Evolutionary conservation across 306 rosid genomes (phyloP).

Genomic region (Gastrolobium bilobum): DNA sequence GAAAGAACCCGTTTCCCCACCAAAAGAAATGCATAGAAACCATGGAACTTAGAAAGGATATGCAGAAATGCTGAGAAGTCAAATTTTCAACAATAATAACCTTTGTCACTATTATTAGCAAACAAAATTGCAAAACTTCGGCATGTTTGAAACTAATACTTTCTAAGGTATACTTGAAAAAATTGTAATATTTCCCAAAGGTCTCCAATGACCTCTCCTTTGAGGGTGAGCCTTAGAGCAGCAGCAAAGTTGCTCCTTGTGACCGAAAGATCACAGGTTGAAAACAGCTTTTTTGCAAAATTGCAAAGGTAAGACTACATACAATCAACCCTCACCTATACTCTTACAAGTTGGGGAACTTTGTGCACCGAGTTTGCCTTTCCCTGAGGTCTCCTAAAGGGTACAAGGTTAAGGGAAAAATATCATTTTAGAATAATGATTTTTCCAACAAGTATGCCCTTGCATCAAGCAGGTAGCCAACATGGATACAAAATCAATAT

Average conservation of each 20-base stretch:
- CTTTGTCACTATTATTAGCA: neutral
- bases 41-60: slow-evolving; percentile 25
- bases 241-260: no score
- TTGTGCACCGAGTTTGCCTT: no score
- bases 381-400: neutral
- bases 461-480: neutral
- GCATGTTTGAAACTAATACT: no score
- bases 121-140: neutral
- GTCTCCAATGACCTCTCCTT: neutral
- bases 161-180: neutral
- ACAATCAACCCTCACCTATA: no score
- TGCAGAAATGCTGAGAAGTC: slow-evolving; percentile 1
- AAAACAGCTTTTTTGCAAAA: no score
- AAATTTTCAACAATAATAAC: neutral
- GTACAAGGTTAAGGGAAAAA: slow-evolving; percentile 19
- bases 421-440: slow-evolving; percentile 7
- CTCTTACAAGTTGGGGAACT: no score
- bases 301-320: no score
- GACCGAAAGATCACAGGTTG: no score
- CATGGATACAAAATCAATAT: slow-evolving; percentile 19
- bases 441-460: neutral
- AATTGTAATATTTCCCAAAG: neutral
- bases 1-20: neutral
- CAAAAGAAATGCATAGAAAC: neutral
- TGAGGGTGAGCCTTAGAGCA: no score